Percentiles rank a stretch among this genome's conserved stretches.
phyloP scores from a whole-genome alignment of 1,139 yeast genomes.

The Debaryomyces fabryi region DNA sequence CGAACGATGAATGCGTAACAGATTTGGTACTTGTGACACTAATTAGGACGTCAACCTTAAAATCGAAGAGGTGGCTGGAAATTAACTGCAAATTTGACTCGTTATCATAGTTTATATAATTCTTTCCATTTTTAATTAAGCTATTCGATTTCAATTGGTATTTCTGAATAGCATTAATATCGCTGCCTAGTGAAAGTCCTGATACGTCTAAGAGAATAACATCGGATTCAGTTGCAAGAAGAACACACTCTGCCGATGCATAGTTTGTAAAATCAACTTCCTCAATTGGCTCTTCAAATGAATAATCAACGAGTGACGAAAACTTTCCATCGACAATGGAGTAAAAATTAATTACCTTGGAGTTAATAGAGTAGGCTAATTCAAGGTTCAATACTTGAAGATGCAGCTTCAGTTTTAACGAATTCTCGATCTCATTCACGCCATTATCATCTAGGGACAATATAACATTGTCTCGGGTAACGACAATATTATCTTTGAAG shows the following conservation, averaged over 20 bases:
- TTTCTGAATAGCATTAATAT: constrained; percentile 3
- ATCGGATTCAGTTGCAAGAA: not conserved
- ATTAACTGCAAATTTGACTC: not conserved
- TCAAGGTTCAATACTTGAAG: constrained; percentile 3
- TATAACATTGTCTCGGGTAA: constrained; percentile 21
- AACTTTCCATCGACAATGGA: not conserved
- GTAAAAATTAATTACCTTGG: constrained; percentile 1
- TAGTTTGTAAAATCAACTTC: not conserved
- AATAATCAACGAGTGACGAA: not conserved
- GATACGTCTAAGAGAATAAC: constrained; percentile 6
- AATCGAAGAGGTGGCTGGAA: not conserved
- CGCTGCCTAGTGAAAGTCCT: not conserved
- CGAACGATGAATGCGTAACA: constrained; percentile 8
- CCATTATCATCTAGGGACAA: constrained; percentile 3
- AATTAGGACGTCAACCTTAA: not conserved
- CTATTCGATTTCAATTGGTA: not conserved
- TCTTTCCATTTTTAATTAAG: not conserved
- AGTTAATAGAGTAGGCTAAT: not conserved
- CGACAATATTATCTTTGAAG: constrained; percentile 23
- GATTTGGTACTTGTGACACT: not conserved
- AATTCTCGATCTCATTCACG: constrained; percentile 18
- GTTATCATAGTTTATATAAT: not conserved
- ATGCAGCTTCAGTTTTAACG: constrained; percentile 14
- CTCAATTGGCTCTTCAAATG: not conserved
- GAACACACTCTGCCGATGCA: constrained; percentile 1